Conservation (phyloP, 805 yeast genomes). For the Kurtzmaniella cleridarum region DNA sequence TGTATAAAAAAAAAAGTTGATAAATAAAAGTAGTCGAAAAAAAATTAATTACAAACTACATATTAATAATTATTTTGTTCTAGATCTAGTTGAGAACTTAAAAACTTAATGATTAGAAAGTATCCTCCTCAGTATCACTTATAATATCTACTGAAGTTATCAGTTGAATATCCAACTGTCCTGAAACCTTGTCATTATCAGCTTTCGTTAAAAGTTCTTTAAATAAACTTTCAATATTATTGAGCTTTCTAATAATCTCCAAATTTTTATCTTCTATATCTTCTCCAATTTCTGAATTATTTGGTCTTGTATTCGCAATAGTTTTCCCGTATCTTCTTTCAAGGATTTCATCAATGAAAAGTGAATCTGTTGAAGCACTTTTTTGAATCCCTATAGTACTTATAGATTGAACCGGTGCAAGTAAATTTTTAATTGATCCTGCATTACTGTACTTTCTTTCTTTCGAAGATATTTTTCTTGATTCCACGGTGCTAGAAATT, state of each 20-base stretch:
- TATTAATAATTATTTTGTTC: too few relatives aligned
- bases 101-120: constrained; percentile 2
- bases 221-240: constrained; percentile 4
- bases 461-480: background rate
- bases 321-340: constrained; percentile 20
- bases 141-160: constrained; percentile 9
- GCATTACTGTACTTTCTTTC: constrained; percentile 1
- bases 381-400: constrained; percentile 29
- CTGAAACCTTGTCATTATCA: background rate
- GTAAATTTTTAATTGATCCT: constrained; percentile 3
- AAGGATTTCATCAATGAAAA: constrained; percentile 30
- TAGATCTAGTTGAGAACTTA: too few relatives aligned
- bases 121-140: constrained; percentile 8
- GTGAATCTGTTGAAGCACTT: constrained; percentile 35
- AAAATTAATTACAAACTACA: too few relatives aligned
- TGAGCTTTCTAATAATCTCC: constrained; percentile 2
- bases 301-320: background rate
- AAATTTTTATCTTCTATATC: background rate
- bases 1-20: constrained; percentile 1
- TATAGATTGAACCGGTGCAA: constrained; percentile 26
- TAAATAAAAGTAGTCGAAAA: background rate
- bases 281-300: too few relatives aligned
- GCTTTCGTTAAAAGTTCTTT: constrained; percentile 4
- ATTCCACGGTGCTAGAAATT: constrained; percentile 8
- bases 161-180: constrained; percentile 11